Evolutionary conservation across 2,329 filamentous ascomycete genomes (phyloP).

Genomic region (Xylariales sp.): DNA sequence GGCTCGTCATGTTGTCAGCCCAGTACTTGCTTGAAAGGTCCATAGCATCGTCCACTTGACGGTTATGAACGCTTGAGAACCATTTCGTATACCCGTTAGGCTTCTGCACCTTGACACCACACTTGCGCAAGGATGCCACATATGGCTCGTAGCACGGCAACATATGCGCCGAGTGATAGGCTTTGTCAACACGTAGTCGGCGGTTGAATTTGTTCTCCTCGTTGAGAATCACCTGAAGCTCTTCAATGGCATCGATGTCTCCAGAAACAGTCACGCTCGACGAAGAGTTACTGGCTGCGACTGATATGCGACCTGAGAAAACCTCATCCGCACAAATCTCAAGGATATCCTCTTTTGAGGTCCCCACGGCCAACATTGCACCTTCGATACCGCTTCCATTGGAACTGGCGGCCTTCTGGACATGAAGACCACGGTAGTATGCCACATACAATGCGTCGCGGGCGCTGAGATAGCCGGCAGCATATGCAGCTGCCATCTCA

Average conservation of each 20-base stretch:
- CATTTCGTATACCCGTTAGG: background rate
- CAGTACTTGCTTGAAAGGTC: constrained; percentile 9
- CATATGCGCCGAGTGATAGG: constrained; percentile 27
- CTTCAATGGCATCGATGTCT: constrained; percentile 17
- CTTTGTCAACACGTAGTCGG: constrained; percentile 17
- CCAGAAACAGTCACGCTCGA: constrained; percentile 29
- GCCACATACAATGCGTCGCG: constrained; percentile 15
- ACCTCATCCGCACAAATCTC: constrained; percentile 8
- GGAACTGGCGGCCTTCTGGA: constrained; percentile 7
- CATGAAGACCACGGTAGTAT: constrained; percentile 10
- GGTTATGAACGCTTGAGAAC: constrained; percentile 1
- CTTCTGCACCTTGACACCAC: background rate
- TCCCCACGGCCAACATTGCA: constrained; percentile 17
- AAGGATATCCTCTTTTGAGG: background rate
- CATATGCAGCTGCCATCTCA: constrained; percentile 32
- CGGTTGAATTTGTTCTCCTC: constrained; percentile 19
- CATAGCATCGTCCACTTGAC: background rate
- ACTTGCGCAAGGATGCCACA: background rate
- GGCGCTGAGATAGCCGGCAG: constrained; percentile 16
- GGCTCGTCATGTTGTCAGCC: constrained; percentile 7
- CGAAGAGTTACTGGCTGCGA: constrained; percentile 23
- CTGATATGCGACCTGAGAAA: background rate
- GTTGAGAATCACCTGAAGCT: constrained; percentile 14
- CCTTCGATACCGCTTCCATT: constrained; percentile 7
- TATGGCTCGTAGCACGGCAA: constrained; percentile 17